Percentiles rank a stretch among this genome's conserved stretches.
These are phyloP conservation scores for Chytriomyces confervae DNA, from an alignment of 192 early-diverging fungal species.

Conservation along the genomic window DNA sequence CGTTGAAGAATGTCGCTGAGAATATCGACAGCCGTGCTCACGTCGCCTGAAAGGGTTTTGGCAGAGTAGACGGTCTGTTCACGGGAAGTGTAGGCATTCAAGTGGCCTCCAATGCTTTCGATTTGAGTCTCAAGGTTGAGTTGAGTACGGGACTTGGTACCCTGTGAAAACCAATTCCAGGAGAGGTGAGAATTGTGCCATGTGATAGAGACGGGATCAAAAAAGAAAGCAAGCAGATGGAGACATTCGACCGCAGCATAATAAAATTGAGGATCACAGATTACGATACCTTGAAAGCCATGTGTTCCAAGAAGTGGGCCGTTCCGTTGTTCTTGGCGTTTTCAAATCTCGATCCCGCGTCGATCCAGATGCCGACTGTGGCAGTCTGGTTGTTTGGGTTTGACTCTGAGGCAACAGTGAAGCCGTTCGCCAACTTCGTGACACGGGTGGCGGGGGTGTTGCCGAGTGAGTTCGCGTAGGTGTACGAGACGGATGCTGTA, in stretches of 20 bases:
- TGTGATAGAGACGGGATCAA: too few relatives aligned
- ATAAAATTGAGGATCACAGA: too few relatives aligned
- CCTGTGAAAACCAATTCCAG: constrained; percentile 50
- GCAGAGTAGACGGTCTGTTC: constrained; percentile 99
- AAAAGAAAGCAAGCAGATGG: too few relatives aligned
- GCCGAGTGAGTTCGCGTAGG: constrained; percentile 53
- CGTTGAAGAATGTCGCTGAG: constrained; percentile 94
- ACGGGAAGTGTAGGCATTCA: constrained; percentile 98
- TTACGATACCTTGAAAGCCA: constrained; percentile 90
- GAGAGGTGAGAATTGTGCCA: too few relatives aligned
- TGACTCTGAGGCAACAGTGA: constrained; percentile 61
- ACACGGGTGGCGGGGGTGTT: constrained; percentile 57
- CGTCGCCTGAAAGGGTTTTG: constrained; percentile 88
- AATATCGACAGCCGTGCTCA: constrained; percentile 88
- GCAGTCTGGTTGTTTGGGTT: constrained; percentile 67
- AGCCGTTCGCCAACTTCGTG: constrained; percentile 61
- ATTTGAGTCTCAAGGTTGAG: constrained; percentile 91
- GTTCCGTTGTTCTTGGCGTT: constrained; percentile 85
- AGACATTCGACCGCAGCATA: too few relatives aligned
- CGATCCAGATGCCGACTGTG: constrained; percentile 68
- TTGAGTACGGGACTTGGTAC: constrained; percentile 86
- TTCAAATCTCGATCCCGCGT: constrained; percentile 65
- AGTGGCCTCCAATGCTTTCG: constrained; percentile 97
- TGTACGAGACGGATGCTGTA: constrained; percentile 42
- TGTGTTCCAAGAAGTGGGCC: constrained; percentile 98